Conservation (phyloP, 192 early-diverging fungal species). For the Coemansia umbellata region DNA sequence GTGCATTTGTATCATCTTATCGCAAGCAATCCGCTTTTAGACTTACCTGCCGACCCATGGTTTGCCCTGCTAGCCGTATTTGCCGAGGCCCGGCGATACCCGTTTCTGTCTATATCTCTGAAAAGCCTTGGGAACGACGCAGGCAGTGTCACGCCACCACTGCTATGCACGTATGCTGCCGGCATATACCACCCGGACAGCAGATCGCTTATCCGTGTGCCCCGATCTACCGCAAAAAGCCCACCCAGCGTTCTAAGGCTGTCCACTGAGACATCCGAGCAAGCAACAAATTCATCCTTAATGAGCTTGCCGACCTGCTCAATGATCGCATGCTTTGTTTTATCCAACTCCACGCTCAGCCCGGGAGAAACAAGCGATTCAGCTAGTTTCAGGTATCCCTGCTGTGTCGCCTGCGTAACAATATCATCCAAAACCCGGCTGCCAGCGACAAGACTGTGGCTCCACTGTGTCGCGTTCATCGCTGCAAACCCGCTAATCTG, state of each 20-base stretch:
- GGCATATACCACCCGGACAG: conserved; percentile 4
- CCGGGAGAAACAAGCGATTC: conserved; percentile 35
- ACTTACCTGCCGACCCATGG: no score
- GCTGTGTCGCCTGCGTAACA: conserved; percentile 33
- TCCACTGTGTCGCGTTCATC: conserved; percentile 32
- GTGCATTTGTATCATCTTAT: no score
- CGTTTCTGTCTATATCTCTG: not conserved
- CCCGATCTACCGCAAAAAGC: conserved; percentile 33
- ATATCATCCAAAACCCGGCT: conserved; percentile 22
- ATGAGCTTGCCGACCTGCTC: conserved; percentile 7
- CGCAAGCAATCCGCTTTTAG: no score
- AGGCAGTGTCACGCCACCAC: conserved; percentile 7
- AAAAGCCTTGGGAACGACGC: conserved; percentile 30
- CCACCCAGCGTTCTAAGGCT: conserved; percentile 11
- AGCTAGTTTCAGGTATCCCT: conserved; percentile 21
- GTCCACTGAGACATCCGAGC: conserved; percentile 7
- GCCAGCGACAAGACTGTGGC: conserved; percentile 19
- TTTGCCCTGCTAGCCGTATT: no score
- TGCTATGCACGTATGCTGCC: not conserved
- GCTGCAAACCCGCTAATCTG: conserved; percentile 28
- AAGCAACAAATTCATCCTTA: conserved; percentile 9
- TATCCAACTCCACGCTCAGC: not conserved
- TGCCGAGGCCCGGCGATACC: not conserved
- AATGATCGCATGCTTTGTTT: not conserved
- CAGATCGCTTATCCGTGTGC: conserved; percentile 14